A percentile compares a stretch with the other conserved stretches of the same genome.
These are phyloP conservation scores for Gnomoniopsis smithogilvyi DNA, from an alignment of 2,329 filamentous ascomycete species.

Conservation along the genomic window DNA sequence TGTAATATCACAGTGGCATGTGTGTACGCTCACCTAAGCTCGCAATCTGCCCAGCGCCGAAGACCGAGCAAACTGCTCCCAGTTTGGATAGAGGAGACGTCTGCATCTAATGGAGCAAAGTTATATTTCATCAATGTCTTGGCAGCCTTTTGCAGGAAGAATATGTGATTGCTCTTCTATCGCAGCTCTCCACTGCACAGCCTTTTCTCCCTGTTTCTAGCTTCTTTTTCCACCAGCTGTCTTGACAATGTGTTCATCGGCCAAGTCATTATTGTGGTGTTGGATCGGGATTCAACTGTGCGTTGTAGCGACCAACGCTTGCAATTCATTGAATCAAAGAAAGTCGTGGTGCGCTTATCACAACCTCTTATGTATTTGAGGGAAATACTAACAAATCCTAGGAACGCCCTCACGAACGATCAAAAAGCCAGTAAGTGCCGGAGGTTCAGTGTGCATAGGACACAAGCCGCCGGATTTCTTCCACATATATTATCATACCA, in stretches of 20 bases:
- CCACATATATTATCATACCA: not conserved
- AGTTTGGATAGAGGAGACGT: not conserved
- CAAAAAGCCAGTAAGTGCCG: not conserved
- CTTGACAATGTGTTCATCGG: not conserved
- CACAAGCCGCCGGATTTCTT: not conserved
- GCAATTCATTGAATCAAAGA: not conserved
- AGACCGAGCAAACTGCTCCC: not conserved
- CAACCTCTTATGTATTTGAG: not conserved
- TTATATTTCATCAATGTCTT: not conserved
- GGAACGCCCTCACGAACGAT: not conserved
- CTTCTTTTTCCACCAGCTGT: not conserved
- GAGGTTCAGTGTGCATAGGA: not conserved
- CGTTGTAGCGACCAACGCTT: not conserved
- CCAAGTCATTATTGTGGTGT: not conserved
- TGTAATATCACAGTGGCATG: not conserved
- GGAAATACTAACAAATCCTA: not conserved
- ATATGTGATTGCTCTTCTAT: not conserved
- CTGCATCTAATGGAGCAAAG: not conserved
- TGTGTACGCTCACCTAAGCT: not conserved
- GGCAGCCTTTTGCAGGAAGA: not conserved
- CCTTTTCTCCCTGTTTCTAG: not conserved
- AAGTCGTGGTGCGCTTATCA: not conserved
- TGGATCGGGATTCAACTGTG: not conserved
- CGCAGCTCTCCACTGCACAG: not conserved
- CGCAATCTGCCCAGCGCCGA: not conserved